A percentile compares a stretch with the other conserved stretches of the same genome.
Evolutionary conservation across 129 eudicot species (phyloP).

Genomic region (Rutidosis leptorrhynchoides): DNA sequence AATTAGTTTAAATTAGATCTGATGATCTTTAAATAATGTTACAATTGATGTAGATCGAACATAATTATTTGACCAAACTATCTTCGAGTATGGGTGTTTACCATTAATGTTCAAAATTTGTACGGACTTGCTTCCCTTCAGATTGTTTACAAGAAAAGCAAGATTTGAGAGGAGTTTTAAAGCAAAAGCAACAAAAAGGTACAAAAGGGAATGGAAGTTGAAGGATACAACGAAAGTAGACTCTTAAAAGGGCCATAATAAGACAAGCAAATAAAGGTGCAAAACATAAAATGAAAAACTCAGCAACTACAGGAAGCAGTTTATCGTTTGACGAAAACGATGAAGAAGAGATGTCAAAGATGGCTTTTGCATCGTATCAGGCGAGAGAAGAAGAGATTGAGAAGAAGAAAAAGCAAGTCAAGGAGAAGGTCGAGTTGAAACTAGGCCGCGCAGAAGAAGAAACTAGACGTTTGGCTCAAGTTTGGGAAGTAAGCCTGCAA

Average conservation of each 20-base stretch:
- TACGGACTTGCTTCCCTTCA: constrained; percentile 20
- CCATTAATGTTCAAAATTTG: no score
- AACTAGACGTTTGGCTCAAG: constrained; percentile 57
- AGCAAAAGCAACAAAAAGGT: constrained; percentile 39
- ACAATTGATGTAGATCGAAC: no score
- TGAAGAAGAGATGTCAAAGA: constrained; percentile 47
- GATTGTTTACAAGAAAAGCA: constrained; percentile 30
- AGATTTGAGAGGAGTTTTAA: constrained; percentile 33
- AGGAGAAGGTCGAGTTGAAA: constrained; percentile 46
- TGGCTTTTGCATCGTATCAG: constrained; percentile 50
- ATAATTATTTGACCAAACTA: no score
- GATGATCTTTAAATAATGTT: no score
- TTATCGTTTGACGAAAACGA: constrained; percentile 41
- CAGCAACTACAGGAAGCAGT: constrained; percentile 43
- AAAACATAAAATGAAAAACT: constrained; percentile 40
- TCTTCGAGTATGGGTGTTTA: no score
- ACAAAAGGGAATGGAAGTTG: constrained; percentile 21
- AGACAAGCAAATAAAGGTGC: constrained; percentile 18
- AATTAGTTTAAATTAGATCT: no score
- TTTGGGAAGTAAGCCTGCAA: constrained; percentile 59
- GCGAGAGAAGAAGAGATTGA: constrained; percentile 62
- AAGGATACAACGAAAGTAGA: constrained; percentile 21
- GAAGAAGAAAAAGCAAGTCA: constrained; percentile 63
- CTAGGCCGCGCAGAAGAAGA: constrained; percentile 62
- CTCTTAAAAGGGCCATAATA: not conserved